These are phyloP conservation scores for Corynascus novoguineensis DNA, from an alignment of 495 filamentous ascomycete genomes.

Conservation along the genomic window DNA sequence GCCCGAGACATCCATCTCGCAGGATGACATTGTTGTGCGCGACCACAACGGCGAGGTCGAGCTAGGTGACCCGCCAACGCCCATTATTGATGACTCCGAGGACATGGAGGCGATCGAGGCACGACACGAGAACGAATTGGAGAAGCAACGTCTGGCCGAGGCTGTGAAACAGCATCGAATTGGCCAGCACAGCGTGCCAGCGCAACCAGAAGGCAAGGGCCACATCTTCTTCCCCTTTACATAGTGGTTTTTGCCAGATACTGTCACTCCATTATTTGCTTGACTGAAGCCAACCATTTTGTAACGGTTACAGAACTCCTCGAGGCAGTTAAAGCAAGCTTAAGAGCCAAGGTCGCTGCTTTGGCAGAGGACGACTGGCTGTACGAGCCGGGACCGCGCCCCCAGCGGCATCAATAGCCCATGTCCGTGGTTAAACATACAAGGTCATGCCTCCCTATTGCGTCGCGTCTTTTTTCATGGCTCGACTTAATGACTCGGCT, in stretches of 20 bases:
- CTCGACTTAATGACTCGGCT: neutral
- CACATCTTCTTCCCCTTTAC: neutral
- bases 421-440: neutral
- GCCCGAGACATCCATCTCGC: conserved; percentile 31
- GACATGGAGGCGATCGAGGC: conserved; percentile 41
- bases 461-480: neutral
- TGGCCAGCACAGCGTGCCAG: conserved; percentile 57
- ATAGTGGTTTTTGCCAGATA: conserved; percentile 3
- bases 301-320: conserved; percentile 54
- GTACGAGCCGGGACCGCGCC: conserved; percentile 66
- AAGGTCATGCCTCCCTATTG: neutral
- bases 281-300: conserved; percentile 10
- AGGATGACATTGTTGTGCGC: conserved; percentile 67
- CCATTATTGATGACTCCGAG: conserved; percentile 50
- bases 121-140: conserved; percentile 42
- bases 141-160: conserved; percentile 47
- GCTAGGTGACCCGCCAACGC: conserved; percentile 56
- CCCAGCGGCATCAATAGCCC: conserved; percentile 12
- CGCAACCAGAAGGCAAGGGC: conserved; percentile 59
- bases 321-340: conserved; percentile 63
- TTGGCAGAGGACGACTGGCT: conserved; percentile 87
- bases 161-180: conserved; percentile 53
- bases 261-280: neutral
- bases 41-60: conserved; percentile 71
- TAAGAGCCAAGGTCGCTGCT: conserved; percentile 63